Evolutionary conservation across 2,329 filamentous ascomycete species (phyloP).

Genomic region (Aciculosporium take): DNA sequence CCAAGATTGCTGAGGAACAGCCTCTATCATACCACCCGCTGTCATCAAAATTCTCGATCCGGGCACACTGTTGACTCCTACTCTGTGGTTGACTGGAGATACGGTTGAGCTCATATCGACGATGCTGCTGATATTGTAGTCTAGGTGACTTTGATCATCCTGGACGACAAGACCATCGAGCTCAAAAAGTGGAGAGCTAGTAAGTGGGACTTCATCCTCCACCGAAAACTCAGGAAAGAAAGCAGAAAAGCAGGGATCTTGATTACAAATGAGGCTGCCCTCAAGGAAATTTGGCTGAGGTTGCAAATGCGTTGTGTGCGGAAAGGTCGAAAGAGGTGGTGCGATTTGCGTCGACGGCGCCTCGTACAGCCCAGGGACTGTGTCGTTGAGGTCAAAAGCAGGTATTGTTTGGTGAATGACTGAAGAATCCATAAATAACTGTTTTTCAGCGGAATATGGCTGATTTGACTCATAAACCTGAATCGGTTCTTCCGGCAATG

Average conservation of each 20-base stretch:
- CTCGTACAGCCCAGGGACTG: not conserved
- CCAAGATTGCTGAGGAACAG: not conserved
- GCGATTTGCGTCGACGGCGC: not conserved
- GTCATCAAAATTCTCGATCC: not conserved
- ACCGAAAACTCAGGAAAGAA: conserved; percentile 3
- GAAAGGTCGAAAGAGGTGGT: not conserved
- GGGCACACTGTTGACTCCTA: not conserved
- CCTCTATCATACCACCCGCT: not conserved
- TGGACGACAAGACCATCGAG: not conserved
- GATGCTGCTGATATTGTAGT: not conserved
- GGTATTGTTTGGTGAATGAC: not conserved
- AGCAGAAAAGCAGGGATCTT: not conserved
- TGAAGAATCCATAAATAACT: not conserved
- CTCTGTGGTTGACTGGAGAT: not conserved
- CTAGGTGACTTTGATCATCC: not conserved
- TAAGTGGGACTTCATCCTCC: not conserved
- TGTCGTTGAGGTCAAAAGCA: not conserved
- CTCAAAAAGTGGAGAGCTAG: not conserved
- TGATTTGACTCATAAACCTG: conserved; percentile 16
- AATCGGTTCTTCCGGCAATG: conserved; percentile 13
- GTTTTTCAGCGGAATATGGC: conserved; percentile 14
- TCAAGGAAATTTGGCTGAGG: not conserved
- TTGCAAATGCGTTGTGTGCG: conserved; percentile 1
- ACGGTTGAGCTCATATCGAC: not conserved
- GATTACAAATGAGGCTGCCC: not conserved